These are phyloP conservation scores for Starmera stellimalicola DNA, from an alignment of 1,139 yeast species.

Conservation along the genomic window DNA sequence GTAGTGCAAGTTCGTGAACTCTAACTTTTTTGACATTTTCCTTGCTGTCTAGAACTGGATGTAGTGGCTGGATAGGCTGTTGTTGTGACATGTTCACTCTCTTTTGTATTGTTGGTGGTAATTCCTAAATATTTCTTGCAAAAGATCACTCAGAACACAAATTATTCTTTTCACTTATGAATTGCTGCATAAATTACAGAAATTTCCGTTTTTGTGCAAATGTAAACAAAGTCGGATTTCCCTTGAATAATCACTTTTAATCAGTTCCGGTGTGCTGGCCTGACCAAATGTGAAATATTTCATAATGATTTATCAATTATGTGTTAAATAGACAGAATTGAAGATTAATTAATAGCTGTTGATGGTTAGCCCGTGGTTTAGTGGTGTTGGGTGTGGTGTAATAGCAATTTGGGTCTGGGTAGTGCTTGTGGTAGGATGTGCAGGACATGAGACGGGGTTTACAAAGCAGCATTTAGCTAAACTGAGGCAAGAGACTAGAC, in stretches of 20 bases:
- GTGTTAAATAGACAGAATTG: no score
- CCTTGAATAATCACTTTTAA: no score
- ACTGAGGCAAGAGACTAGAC: slow-evolving; percentile 41
- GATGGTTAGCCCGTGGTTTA: not conserved
- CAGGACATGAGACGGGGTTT: slow-evolving; percentile 23
- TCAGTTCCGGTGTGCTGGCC: not conserved
- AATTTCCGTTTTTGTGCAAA: slow-evolving; percentile 6
- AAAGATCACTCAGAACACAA: no score
- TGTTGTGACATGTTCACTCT: slow-evolving; percentile 10
- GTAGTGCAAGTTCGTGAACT: slow-evolving; percentile 17
- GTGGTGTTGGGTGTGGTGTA: not conserved
- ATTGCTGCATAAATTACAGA: not conserved
- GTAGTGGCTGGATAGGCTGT: slow-evolving; percentile 16
- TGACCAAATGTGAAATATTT: no score
- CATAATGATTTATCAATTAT: no score
- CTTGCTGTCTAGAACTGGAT: slow-evolving; percentile 19
- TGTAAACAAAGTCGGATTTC: slow-evolving; percentile 6
- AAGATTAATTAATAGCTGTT: no score
- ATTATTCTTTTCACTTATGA: not conserved
- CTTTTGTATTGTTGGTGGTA: not conserved
- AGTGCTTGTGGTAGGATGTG: not conserved
- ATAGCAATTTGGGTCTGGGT: not conserved
- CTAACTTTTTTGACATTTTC: slow-evolving; percentile 18
- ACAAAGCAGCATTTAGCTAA: slow-evolving; percentile 38
- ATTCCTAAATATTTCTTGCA: no score